Percentiles rank a stretch among this genome's conserved stretches.
Conservation (phyloP, 1,284 basidiomycete genomes). For the Malassezia restricta region DNA sequence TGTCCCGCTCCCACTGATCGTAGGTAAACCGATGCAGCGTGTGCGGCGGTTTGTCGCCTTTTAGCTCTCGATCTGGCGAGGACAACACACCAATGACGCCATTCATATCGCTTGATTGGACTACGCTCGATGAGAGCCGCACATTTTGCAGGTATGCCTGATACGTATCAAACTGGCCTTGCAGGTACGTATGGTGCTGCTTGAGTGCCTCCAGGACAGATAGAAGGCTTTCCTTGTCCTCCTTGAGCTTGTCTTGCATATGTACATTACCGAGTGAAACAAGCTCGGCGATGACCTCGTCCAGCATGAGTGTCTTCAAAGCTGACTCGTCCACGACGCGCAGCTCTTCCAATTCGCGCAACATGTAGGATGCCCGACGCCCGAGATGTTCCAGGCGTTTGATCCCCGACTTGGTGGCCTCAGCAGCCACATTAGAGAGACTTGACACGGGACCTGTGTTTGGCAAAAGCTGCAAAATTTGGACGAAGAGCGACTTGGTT, state of each 20-base stretch:
- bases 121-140: conserved; percentile 50
- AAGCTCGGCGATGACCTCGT: conserved; percentile 88
- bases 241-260: conserved; percentile 66
- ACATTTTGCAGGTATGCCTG: conserved; percentile 98
- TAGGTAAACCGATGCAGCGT: conserved; percentile 73
- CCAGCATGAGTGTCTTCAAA: conserved; percentile 85
- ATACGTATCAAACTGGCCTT: conserved; percentile 94
- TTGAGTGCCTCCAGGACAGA: conserved; percentile 97
- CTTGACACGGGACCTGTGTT: conserved; percentile 63
- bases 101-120: not conserved
- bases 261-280: conserved; percentile 88
- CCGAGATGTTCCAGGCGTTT: not conserved
- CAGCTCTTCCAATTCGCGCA: conserved; percentile 83
- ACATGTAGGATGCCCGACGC: conserved; percentile 87
- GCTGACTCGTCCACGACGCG: conserved; percentile 72
- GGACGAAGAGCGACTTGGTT: conserved; percentile 97
- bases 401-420: conserved; percentile 58
- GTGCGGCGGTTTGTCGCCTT: too few species aligned
- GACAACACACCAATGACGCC: not conserved
- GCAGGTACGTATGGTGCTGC: conserved; percentile 95
- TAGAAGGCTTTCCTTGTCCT: conserved; percentile 83
- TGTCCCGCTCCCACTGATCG: conserved; percentile 94
- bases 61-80: too few species aligned
- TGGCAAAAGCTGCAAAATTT: conserved; percentile 87
- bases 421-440: conserved; percentile 78